phyloP scores from a whole-genome alignment of 352 stramenopile genomes.

The Phytophthora constricta region DNA sequence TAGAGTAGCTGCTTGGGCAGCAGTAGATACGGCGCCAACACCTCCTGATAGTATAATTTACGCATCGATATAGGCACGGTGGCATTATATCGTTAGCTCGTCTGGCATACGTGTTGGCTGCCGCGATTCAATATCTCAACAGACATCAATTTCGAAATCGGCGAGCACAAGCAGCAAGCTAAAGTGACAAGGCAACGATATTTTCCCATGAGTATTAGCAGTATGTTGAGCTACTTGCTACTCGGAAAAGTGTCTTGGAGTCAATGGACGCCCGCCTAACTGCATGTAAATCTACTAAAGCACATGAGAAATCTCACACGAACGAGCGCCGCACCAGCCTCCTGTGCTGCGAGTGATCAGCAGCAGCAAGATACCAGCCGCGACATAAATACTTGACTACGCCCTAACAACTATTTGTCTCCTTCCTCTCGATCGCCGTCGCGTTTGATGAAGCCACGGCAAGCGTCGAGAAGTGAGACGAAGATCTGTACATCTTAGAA shows the following conservation, averaged over 20 bases:
- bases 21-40: not conserved
- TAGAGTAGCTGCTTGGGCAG: slow-evolving; percentile 24
- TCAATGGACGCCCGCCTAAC: slow-evolving; percentile 21
- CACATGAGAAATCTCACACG: slow-evolving; percentile 35
- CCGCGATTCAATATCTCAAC: not conserved
- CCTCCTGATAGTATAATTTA: no score
- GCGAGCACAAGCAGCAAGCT: no score
- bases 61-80: not conserved
- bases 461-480: slow-evolving; percentile 11
- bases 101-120: not conserved
- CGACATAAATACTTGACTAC: slow-evolving; percentile 62
- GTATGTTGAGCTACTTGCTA: slow-evolving; percentile 4
- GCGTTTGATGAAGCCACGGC: slow-evolving; percentile 19
- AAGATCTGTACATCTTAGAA: slow-evolving; percentile 36
- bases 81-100: not conserved
- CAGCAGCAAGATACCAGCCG: slow-evolving; percentile 22
- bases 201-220: not conserved
- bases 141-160: no score
- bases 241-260: not conserved
- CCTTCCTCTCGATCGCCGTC: slow-evolving; percentile 14
- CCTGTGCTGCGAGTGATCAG: slow-evolving; percentile 4
- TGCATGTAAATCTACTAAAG: slow-evolving; percentile 34
- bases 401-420: slow-evolving; percentile 47
- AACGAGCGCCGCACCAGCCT: slow-evolving; percentile 28
- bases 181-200: not conserved